phyloP scores from a whole-genome alignment of 169 alveolate species.

The Miamiensis avidus region DNA sequence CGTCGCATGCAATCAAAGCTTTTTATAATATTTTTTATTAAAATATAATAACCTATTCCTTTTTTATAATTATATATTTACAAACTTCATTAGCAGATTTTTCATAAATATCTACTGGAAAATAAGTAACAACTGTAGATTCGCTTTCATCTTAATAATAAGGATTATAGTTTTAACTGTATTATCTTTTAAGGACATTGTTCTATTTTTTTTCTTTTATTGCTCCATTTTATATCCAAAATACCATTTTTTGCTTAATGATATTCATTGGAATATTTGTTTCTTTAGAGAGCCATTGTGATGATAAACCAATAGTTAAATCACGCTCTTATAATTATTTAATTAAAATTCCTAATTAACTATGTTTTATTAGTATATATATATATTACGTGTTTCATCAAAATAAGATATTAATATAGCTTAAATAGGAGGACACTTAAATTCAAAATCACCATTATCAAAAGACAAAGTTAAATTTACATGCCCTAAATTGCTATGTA shows the following conservation, averaged over 20 bases:
- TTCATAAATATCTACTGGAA: not conserved
- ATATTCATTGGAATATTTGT: slow-evolving; percentile 10
- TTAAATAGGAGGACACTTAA: slow-evolving; percentile 44
- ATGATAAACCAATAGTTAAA: slow-evolving; percentile 10
- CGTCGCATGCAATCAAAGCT: slow-evolving; percentile 14
- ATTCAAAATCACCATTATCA: slow-evolving; percentile 51
- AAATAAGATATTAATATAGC: slow-evolving; percentile 43
- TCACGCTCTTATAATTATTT: not conserved
- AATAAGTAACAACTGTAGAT: not conserved
- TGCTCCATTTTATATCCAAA: slow-evolving; percentile 46
- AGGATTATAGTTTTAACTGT: not conserved
- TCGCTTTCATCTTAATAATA: not conserved
- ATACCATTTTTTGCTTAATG: slow-evolving; percentile 35
- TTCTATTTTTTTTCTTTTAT: slow-evolving; percentile 21
- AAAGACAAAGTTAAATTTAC: slow-evolving; percentile 34
- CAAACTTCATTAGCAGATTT: not conserved
- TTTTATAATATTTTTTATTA: not conserved
- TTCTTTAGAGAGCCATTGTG: slow-evolving; percentile 15
- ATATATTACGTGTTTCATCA: slow-evolving; percentile 31
- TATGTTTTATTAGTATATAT: not conserved
- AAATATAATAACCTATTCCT: not conserved
- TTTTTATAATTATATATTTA: too few species aligned
- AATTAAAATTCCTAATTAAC: too few species aligned
- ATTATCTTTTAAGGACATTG: not conserved
- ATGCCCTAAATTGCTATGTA: slow-evolving; percentile 48